Conservation (phyloP, 2,329 filamentous ascomycete species). For the Pseudogymnoascus sp. region DNA sequence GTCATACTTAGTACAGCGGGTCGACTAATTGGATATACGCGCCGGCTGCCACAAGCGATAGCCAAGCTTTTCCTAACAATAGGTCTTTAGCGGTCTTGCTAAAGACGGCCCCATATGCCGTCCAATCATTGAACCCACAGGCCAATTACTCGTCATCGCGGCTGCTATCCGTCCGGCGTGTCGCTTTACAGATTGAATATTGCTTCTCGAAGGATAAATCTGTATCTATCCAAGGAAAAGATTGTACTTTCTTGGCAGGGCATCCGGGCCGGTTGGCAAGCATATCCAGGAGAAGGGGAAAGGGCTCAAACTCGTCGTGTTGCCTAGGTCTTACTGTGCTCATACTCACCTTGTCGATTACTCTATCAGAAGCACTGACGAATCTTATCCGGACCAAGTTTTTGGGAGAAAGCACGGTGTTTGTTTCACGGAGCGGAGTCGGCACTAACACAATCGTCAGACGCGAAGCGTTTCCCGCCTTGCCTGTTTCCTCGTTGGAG, state of each 20-base stretch:
- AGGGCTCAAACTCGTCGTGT: background rate
- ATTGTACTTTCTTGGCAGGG: background rate
- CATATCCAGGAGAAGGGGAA: background rate
- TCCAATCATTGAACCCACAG: background rate
- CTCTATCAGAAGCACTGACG: background rate
- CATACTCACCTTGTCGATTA: background rate
- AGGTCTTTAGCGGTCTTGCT: background rate
- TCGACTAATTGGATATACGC: conserved; percentile 6
- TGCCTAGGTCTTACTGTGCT: background rate
- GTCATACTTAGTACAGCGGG: background rate
- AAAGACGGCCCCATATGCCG: background rate
- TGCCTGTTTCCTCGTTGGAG: background rate
- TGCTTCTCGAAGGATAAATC: conserved; percentile 3
- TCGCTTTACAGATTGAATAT: conserved; percentile 11
- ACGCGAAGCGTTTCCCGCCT: background rate
- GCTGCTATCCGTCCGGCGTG: background rate
- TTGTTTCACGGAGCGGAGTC: conserved; percentile 1
- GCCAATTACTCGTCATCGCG: conserved; percentile 8
- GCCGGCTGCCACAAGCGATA: conserved; percentile 6
- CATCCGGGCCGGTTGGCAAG: background rate
- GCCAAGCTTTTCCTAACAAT: conserved; percentile 9
- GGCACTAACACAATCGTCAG: conserved; percentile 7
- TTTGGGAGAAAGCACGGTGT: conserved; percentile 1
- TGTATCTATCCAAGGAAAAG: background rate
- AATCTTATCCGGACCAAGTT: background rate